Evolutionary conservation across 495 filamentous ascomycete species (phyloP), one percentile per base, ranked within the genome.

Genomic region (Neurospora hispaniola): DNA sequence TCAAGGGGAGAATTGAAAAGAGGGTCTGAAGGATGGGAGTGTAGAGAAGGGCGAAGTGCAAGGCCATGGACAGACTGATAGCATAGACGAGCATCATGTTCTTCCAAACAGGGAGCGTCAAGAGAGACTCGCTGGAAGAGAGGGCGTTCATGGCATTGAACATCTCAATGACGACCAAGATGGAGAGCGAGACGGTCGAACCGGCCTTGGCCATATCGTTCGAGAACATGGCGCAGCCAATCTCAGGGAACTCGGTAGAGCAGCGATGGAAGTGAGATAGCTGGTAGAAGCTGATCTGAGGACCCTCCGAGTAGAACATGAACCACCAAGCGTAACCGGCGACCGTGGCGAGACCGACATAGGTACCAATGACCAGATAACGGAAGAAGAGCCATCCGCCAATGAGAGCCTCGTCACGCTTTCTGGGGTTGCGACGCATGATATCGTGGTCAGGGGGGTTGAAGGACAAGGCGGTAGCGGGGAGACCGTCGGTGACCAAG

Each of bases 301-400:
- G 96, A 0, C 96, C 96, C 74, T 93, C 91, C 39, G 90, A 84
- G 82, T 98, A 93, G 85, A 92, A 97, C 90, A 98, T 92, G 85
- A 99, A 99, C 93, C 94, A 98, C 96, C 96, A 99, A 38, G 94
- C 95, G 80, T 99, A 99, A 42, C 96, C 96, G 80, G 92, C 94
- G 4, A 99, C 96, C 8, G 96, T 99, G 54, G 96, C 96, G 42
- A 90, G 88, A 76, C 96, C 96, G 71, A 99, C 96, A 74, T 98
- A 99, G 9, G 87, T 92, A 43, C 96, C 96, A 78, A 99, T 94
- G 35, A 98, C 90, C 87, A 99, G 88, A 82, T 99, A 99, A 44
- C 96, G 89, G 88, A 98, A 96, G 84, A 99, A 95, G 31, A 99
- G 84, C 96, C 96, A 99, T 71, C 94, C 93, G 68, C 92, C 89